Conservation (phyloP, 1,284 basidiomycete species). For the Rhodotorula sp. region DNA sequence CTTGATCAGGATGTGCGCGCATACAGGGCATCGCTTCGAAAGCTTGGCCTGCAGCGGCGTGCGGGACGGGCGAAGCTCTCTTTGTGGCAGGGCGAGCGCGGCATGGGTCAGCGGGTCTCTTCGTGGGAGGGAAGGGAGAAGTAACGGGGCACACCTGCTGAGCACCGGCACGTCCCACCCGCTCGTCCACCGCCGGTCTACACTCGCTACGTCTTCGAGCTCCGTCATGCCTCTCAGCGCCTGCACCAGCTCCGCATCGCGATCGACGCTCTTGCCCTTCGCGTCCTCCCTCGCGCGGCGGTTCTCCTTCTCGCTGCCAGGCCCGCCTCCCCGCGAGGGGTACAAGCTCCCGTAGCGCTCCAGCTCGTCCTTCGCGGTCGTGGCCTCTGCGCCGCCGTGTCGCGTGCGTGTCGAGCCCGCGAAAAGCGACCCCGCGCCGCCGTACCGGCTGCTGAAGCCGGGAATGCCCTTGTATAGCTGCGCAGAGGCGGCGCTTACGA, state of each 20-base stretch:
- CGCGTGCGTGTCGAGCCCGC: slow-evolving; percentile 5
- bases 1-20: slow-evolving; percentile 95
- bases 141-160: slow-evolving; percentile 57
- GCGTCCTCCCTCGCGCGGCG: neutral
- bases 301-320: slow-evolving; percentile 5
- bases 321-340: slow-evolving; percentile 7
- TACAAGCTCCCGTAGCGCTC: slow-evolving; percentile 32
- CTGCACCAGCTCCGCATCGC: slow-evolving; percentile 70
- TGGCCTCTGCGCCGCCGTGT: slow-evolving; percentile 4
- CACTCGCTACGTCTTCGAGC: slow-evolving; percentile 64
- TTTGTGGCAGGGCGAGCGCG: slow-evolving; percentile 50
- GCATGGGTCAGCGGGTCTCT: neutral
- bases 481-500: slow-evolving; percentile 53
- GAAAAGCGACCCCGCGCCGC: slow-evolving; percentile 8
- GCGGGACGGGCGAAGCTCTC: slow-evolving; percentile 78
- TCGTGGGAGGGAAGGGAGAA: neutral
- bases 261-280: slow-evolving; percentile 57
- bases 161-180: slow-evolving; percentile 73
- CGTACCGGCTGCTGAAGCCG: slow-evolving; percentile 17
- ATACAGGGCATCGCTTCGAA: slow-evolving; percentile 90
- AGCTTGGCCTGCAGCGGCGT: slow-evolving; percentile 90
- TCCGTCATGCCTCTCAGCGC: slow-evolving; percentile 65
- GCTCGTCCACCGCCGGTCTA: slow-evolving; percentile 78
- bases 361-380: slow-evolving; percentile 37
- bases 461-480: slow-evolving; percentile 57